phyloP scores from a whole-genome alignment of 805 yeast species.

The Candida insectalens region DNA sequence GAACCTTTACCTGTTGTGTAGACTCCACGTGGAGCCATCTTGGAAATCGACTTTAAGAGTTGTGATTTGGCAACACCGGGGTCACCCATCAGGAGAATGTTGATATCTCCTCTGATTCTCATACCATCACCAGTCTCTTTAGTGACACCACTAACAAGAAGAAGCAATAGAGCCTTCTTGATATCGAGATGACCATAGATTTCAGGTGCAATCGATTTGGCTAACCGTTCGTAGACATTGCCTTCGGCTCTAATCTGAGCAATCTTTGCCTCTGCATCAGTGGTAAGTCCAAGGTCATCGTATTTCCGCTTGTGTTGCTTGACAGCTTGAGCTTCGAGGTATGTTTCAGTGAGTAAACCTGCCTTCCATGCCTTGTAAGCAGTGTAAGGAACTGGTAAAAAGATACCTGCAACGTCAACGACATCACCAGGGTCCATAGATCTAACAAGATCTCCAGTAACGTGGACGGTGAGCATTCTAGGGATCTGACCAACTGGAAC shows the following conservation, averaged over 20 bases:
- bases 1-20: slow-evolving; percentile 98
- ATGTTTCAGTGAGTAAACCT: slow-evolving; percentile 90
- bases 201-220: slow-evolving; percentile 94
- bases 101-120: slow-evolving; percentile 95
- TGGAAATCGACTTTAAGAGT: slow-evolving; percentile 78
- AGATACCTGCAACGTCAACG: slow-evolving; percentile 88
- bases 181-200: slow-evolving; percentile 91
- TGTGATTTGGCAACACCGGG: slow-evolving; percentile 99
- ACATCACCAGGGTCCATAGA: slow-evolving; percentile 87
- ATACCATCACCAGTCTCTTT: slow-evolving; percentile 94
- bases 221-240: slow-evolving; percentile 67
- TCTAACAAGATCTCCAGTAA: slow-evolving; percentile 88
- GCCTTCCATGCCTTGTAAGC: slow-evolving; percentile 91
- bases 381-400: slow-evolving; percentile 90
- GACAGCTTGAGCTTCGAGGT: slow-evolving; percentile 77
- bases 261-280: slow-evolving; percentile 47
- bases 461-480: slow-evolving; percentile 71
- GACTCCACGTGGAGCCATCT: slow-evolving; percentile 92
- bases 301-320: slow-evolving; percentile 85
- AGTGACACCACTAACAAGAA: slow-evolving; percentile 92
- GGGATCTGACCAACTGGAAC: slow-evolving; percentile 99
- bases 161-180: slow-evolving; percentile 76
- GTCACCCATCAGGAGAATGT: slow-evolving; percentile 95
- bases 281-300: slow-evolving; percentile 50
- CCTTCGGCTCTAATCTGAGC: slow-evolving; percentile 47